phyloP scores from a whole-genome alignment of 2,329 filamentous ascomycete genomes.

The Septoria petroselini region DNA sequence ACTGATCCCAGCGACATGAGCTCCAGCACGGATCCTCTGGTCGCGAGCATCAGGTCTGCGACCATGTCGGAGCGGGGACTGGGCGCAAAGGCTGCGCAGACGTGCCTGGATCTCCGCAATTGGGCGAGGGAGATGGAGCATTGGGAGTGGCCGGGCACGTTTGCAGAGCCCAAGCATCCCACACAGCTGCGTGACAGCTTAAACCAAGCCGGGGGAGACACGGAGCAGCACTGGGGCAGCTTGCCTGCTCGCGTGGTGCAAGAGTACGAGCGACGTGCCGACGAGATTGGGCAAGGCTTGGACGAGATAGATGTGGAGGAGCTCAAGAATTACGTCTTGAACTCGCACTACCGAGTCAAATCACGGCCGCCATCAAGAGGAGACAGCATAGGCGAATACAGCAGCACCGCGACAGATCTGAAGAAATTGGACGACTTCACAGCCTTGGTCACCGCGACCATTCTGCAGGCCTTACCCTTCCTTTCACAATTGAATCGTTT shows the following conservation, averaged over 20 bases:
- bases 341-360: conserved; percentile 64
- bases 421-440: conserved; percentile 76
- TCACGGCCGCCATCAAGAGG: conserved; percentile 46
- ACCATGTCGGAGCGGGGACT: conserved; percentile 67
- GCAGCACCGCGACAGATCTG: conserved; percentile 23
- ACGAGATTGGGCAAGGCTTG: conserved; percentile 68
- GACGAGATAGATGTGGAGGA: conserved; percentile 74
- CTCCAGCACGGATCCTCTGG: conserved; percentile 41
- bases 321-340: conserved; percentile 81
- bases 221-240: conserved; percentile 63
- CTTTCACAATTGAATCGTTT: conserved; percentile 69
- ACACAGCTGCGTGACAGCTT: no score
- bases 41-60: conserved; percentile 59
- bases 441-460: conserved; percentile 83
- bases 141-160: conserved; percentile 58
- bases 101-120: conserved; percentile 66
- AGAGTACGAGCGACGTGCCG: conserved; percentile 68
- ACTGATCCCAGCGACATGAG: conserved; percentile 33
- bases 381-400: conserved; percentile 24
- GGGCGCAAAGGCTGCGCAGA: conserved; percentile 65
- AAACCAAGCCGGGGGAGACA: conserved; percentile 27
- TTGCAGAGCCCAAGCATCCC: conserved; percentile 45
- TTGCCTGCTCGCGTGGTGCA: conserved; percentile 63
- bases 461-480: conserved; percentile 82
- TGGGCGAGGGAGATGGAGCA: conserved; percentile 71